These are phyloP conservation scores for Penicillium bovifimosum DNA, from an alignment of 495 filamentous ascomycete species.

Conservation along the genomic window DNA sequence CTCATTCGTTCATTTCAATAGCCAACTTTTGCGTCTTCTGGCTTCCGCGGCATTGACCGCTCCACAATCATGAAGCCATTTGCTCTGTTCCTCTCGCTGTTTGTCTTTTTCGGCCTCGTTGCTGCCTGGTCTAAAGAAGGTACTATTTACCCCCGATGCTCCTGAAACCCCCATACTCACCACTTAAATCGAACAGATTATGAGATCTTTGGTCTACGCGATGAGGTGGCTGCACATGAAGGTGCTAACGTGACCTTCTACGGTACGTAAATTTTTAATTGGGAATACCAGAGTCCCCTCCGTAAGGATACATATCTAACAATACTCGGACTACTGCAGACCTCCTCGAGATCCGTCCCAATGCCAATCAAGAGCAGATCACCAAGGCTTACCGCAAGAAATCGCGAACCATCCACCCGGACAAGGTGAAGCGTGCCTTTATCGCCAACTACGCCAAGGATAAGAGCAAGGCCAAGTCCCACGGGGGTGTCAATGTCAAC, in stretches of 20 bases:
- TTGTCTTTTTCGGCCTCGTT: slow-evolving; percentile 49
- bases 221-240: slow-evolving; percentile 74
- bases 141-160: slow-evolving; percentile 9
- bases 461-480: slow-evolving; percentile 48
- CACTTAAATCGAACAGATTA: slow-evolving; percentile 56
- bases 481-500: slow-evolving; percentile 59
- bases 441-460: slow-evolving; percentile 64
- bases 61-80: slow-evolving; percentile 34
- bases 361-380: slow-evolving; percentile 80
- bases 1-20: slow-evolving; percentile 2
- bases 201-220: slow-evolving; percentile 91
- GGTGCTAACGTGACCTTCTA: slow-evolving; percentile 87
- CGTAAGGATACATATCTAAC: slow-evolving; percentile 2
- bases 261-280: slow-evolving; percentile 33
- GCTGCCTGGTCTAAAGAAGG: slow-evolving; percentile 82
- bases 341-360: slow-evolving; percentile 69
- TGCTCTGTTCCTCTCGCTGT: slow-evolving; percentile 27
- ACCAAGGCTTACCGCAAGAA: slow-evolving; percentile 90
- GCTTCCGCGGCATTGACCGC: slow-evolving; percentile 27
- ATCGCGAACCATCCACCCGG: slow-evolving; percentile 76
- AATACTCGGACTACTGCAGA: slow-evolving; percentile 36
- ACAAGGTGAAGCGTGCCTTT: slow-evolving; percentile 87
- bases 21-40: slow-evolving; percentile 2
- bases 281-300: not conserved
- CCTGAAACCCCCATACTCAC: slow-evolving; percentile 1